Base-by-base conservation (phyloP, 306 rosid genomes). In the Adenanthera pavonina region DNA sequence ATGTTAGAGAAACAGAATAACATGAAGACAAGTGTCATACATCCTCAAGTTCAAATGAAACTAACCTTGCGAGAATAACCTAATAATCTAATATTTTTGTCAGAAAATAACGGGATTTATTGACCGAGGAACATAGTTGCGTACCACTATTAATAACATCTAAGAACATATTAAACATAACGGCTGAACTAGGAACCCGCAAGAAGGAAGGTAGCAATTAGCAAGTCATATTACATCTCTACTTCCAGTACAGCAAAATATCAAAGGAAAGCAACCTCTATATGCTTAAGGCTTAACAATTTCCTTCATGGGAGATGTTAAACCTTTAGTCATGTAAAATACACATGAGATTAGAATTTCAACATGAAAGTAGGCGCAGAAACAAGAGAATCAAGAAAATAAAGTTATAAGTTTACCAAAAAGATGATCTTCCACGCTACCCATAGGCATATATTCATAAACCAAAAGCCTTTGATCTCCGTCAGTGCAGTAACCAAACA, bases 381-480 rank as follows among this genome's bases (percentile, higher is more conserved):
- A 51, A 36, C 59, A 17, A 75, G 16, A 62, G 17, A 44, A 69
- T n/a, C n/a, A 69, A 69, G 38, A 3, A 75, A 73, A 59, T 2
- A 25, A 20, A 60, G 72, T 4, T 15, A 47, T 7, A 33, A 8
- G 49, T n/a, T 53, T 86, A 91, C 96, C 94, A 66, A 89, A 91
- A 47, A 93, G 94, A 81, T 89, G 94, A 66, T 83, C 88, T 84
- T 91, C 94, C 77, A 93, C 80, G 88, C 97, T 91, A 56, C 94
- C 94, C 90, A 88, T 44, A 12, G 74, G 57, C 74, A 69, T 69
- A 92, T 90, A 93, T 86, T 93, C 97, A 34, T 93, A 93, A 72
- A 93, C 92, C 91, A 93, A 83, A 51, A 93, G 97, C 86, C 97
- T 91, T 61, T 93, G 92, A 91, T 95, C 97, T 62, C 98, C 98